These are phyloP conservation scores for Myochromella boudieri DNA, from an alignment of 768 basidiomycete species.

Conservation along the genomic window DNA sequence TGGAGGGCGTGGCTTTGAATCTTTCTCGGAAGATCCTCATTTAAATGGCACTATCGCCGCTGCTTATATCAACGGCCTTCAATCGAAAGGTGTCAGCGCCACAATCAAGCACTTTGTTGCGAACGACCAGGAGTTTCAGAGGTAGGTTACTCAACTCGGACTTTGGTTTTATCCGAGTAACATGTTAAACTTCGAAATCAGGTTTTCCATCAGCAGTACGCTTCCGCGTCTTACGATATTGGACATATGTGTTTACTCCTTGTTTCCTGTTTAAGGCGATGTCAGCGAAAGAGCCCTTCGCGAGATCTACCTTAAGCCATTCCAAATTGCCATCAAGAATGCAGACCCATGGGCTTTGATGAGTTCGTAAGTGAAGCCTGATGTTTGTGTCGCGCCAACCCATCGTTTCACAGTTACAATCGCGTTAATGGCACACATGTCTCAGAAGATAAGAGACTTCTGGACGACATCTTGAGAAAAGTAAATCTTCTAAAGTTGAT, in stretches of 20 bases:
- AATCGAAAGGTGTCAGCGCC: constrained; percentile 55
- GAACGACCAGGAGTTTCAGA: constrained; percentile 64
- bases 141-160: constrained; percentile 20
- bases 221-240: background rate
- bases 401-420: constrained; percentile 43
- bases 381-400: background rate
- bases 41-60: constrained; percentile 56
- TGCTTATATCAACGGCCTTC: constrained; percentile 62
- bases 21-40: constrained; percentile 62
- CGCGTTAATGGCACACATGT: constrained; percentile 60
- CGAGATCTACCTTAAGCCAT: constrained; percentile 65
- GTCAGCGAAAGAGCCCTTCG: constrained; percentile 48
- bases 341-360: constrained; percentile 60
- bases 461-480: constrained; percentile 54
- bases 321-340: constrained; percentile 57
- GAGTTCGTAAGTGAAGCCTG: constrained; percentile 43
- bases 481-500: constrained; percentile 20
- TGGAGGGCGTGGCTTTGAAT: constrained; percentile 60
- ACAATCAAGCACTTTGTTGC: constrained; percentile 66
- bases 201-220: constrained; percentile 49
- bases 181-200: constrained; percentile 6
- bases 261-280: constrained; percentile 31
- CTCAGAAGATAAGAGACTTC: constrained; percentile 50
- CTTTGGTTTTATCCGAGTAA: background rate
- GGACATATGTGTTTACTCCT: background rate